phyloP scores from a whole-genome alignment of 352 stramenopile genomes.

The Pythium aphanidermatum region DNA sequence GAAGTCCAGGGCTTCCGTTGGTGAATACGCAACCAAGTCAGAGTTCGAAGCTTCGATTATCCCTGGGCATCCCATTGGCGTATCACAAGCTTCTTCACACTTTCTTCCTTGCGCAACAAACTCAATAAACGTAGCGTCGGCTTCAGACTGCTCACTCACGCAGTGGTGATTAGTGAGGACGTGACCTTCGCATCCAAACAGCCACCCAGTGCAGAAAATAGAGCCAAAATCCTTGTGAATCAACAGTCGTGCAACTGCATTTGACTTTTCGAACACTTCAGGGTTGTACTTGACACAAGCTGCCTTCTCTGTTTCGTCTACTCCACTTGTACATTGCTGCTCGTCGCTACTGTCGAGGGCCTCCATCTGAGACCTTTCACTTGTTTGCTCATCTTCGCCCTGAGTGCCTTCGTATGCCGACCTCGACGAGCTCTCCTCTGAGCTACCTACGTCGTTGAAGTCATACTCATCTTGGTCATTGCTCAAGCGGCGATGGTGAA shows the following conservation, averaged over 20 bases:
- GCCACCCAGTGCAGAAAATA: slow-evolving; percentile 47
- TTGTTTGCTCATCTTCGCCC: background rate
- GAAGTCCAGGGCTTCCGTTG: slow-evolving; percentile 28
- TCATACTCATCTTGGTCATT: no score
- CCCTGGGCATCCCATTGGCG: slow-evolving; percentile 24
- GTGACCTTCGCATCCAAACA: slow-evolving; percentile 48
- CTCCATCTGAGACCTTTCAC: background rate
- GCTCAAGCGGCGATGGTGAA: no score
- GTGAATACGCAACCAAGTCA: slow-evolving; percentile 27
- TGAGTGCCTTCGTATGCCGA: no score
- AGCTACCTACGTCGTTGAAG: no score
- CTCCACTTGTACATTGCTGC: background rate
- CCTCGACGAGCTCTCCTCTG: no score
- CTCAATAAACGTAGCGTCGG: slow-evolving; percentile 32
- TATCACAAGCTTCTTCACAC: slow-evolving; percentile 22
- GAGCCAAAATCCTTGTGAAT: slow-evolving; percentile 34
- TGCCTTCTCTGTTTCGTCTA: slow-evolving; percentile 22
- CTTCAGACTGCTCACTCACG: slow-evolving; percentile 24
- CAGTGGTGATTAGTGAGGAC: slow-evolving; percentile 59
- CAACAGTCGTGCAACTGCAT: slow-evolving; percentile 28
- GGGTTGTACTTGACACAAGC: slow-evolving; percentile 22
- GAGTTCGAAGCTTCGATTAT: slow-evolving; percentile 24
- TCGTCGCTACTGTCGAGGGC: background rate
- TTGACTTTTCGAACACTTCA: slow-evolving; percentile 12
- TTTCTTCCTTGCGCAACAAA: slow-evolving; percentile 30